phyloP scores from a whole-genome alignment of 805 yeast species.

The Brettanomyces anomalus region DNA sequence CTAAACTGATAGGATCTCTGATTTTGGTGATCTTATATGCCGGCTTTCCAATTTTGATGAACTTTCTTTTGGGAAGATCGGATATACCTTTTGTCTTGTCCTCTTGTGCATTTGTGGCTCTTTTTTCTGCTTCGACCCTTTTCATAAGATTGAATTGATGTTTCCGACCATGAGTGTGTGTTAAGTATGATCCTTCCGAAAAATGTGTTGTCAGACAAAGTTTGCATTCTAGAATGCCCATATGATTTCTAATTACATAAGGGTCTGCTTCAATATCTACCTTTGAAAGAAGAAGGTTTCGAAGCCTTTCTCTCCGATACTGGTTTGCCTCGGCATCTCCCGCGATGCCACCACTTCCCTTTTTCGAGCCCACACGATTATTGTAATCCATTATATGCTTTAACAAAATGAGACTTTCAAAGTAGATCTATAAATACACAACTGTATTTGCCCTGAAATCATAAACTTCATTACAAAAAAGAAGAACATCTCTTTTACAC shows the following conservation, averaged over 20 bases:
- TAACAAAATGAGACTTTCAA: no score
- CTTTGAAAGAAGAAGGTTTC: slow-evolving; percentile 46
- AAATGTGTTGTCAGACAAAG: slow-evolving; percentile 78
- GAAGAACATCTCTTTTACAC: no score
- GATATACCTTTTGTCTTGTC: slow-evolving; percentile 19
- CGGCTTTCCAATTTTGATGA: slow-evolving; percentile 66
- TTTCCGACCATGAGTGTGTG: slow-evolving; percentile 78
- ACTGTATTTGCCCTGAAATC: no score
- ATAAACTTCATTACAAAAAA: no score
- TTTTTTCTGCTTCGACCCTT: slow-evolving; percentile 36
- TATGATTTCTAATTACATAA: slow-evolving; percentile 71
- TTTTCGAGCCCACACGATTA: slow-evolving; percentile 81
- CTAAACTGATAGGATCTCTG: slow-evolving; percentile 48
- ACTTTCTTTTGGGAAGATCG: slow-evolving; percentile 36
- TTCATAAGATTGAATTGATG: slow-evolving; percentile 69
- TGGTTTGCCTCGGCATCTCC: slow-evolving; percentile 60
- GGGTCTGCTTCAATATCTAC: slow-evolving; percentile 61
- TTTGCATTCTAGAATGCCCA: slow-evolving; percentile 80
- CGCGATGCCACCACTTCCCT: slow-evolving; percentile 88
- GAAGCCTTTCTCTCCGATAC: slow-evolving; percentile 58
- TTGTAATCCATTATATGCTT: slow-evolving; percentile 85
- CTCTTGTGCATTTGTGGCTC: slow-evolving; percentile 8
- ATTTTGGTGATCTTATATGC: slow-evolving; percentile 59
- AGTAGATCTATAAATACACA: no score
- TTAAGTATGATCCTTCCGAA: slow-evolving; percentile 69